A percentile compares a stretch with the other conserved stretches of the same genome.
phyloP scores from a whole-genome alignment of 176 grass and related monocot species.

The Olyra latifolia region DNA sequence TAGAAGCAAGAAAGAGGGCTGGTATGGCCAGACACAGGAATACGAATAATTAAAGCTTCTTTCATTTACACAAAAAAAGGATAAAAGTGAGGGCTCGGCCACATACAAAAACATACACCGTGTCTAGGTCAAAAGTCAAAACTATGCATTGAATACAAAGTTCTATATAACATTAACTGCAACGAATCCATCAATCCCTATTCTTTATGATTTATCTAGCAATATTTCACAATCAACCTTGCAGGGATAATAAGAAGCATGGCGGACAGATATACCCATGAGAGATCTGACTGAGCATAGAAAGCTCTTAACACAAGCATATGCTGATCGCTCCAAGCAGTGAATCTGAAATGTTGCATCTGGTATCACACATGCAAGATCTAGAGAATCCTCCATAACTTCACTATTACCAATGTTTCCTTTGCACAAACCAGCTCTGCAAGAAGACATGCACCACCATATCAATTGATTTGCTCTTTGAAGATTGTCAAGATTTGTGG shows the following conservation, averaged over 20 bases:
- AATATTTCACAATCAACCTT: background rate
- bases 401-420: conserved; percentile 12
- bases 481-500: background rate
- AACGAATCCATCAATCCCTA: conserved; percentile 16
- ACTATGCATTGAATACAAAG: background rate
- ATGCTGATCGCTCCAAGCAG: conserved; percentile 62
- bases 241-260: background rate
- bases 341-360: conserved; percentile 60
- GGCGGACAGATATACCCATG: conserved; percentile 46
- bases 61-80: background rate
- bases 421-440: conserved; percentile 8
- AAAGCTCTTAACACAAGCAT: conserved; percentile 69
- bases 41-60: background rate
- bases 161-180: background rate
- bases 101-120: background rate
- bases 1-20: background rate
- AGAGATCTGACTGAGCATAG: conserved; percentile 57
- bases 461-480: conserved; percentile 9
- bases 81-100: background rate
- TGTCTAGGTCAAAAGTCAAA: background rate
- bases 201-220: conserved; percentile 4
- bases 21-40: conserved; percentile 4
- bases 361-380: conserved; percentile 16
- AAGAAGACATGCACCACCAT: conserved; percentile 7
- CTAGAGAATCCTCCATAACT: conserved; percentile 20